Percentiles rank a stretch among this genome's conserved stretches.
Evolutionary conservation across 148 eudicot species (phyloP).

Genomic region (Salicornia ramosissima): DNA sequence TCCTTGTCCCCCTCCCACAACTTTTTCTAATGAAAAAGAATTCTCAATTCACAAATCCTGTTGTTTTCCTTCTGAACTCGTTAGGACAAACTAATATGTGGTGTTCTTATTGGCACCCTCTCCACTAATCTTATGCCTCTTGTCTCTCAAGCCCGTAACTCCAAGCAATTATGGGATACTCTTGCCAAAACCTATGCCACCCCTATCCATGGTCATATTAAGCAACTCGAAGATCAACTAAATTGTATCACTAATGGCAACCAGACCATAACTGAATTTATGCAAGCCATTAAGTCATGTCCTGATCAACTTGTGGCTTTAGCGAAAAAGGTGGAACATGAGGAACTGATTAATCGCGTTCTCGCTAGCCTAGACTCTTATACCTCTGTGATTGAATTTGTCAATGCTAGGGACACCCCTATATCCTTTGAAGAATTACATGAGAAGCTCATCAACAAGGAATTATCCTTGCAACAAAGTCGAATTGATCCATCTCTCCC

Average conservation of each 20-base stretch:
- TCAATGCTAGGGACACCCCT: slow-evolving; percentile 7
- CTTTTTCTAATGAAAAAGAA: background rate
- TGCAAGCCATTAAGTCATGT: background rate
- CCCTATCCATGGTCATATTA: background rate
- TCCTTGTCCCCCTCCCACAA: background rate
- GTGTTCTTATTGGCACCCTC: background rate
- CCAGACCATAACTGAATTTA: too few species aligned
- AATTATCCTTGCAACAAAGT: background rate
- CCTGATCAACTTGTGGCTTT: background rate
- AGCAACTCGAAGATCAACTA: slow-evolving; percentile 2
- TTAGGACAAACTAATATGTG: background rate
- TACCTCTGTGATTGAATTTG: too few species aligned
- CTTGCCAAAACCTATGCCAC: background rate
- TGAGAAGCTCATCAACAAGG: slow-evolving; percentile 13
- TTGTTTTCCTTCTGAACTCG: background rate
- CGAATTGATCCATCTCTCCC: background rate
- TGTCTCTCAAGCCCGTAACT: background rate
- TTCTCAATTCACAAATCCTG: background rate
- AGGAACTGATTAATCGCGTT: too few species aligned
- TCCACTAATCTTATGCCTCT: background rate
- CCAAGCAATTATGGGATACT: background rate
- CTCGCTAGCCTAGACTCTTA: too few species aligned
- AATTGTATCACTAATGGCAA: too few species aligned
- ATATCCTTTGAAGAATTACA: slow-evolving; percentile 18
- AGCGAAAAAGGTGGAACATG: too few species aligned